Percentiles rank a stretch among this genome's conserved stretches.
Conservation (phyloP, 2,329 filamentous ascomycete species). For the Fusarium sp. region DNA sequence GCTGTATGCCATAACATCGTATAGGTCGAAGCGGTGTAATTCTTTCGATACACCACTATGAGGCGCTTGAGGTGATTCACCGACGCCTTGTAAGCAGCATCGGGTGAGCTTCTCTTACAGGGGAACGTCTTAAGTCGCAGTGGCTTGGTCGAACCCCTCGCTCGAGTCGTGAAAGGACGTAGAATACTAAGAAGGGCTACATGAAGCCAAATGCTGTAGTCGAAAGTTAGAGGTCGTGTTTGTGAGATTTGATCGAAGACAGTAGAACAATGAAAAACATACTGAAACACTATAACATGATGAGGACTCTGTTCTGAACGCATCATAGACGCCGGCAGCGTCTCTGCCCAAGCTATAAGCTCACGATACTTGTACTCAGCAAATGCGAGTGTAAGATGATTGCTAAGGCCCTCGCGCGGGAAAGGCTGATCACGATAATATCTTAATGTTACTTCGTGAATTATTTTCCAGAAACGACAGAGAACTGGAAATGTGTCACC, state of each 20-base stretch:
- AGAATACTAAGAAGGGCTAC: conserved; percentile 53
- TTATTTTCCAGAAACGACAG: conserved; percentile 54
- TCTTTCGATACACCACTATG: conserved; percentile 51
- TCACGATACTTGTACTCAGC: conserved; percentile 54
- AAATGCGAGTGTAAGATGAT: conserved; percentile 37
- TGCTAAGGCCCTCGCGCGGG: conserved; percentile 14
- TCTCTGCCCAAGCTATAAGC: conserved; percentile 53
- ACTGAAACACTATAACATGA: conserved; percentile 54
- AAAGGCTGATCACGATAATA: conserved; percentile 41
- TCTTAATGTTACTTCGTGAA: conserved; percentile 47
- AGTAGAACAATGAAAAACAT: conserved; percentile 25
- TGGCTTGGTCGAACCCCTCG: background rate
- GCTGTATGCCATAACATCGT: conserved; percentile 56
- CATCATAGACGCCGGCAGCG: conserved; percentile 44
- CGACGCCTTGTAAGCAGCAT: conserved; percentile 50
- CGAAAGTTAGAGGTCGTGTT: background rate
- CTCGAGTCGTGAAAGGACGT: conserved; percentile 35
- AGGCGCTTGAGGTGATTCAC: conserved; percentile 53
- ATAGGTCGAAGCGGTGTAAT: conserved; percentile 49
- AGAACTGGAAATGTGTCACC: conserved; percentile 47
- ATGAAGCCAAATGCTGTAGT: conserved; percentile 56
- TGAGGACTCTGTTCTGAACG: conserved; percentile 46
- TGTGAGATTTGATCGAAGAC: background rate
- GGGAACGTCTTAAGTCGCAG: conserved; percentile 47
- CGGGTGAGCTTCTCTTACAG: conserved; percentile 41